These are phyloP conservation scores for Colletotrichum plurivorum DNA, from an alignment of 2,329 filamentous ascomycete species.

Conservation along the genomic window DNA sequence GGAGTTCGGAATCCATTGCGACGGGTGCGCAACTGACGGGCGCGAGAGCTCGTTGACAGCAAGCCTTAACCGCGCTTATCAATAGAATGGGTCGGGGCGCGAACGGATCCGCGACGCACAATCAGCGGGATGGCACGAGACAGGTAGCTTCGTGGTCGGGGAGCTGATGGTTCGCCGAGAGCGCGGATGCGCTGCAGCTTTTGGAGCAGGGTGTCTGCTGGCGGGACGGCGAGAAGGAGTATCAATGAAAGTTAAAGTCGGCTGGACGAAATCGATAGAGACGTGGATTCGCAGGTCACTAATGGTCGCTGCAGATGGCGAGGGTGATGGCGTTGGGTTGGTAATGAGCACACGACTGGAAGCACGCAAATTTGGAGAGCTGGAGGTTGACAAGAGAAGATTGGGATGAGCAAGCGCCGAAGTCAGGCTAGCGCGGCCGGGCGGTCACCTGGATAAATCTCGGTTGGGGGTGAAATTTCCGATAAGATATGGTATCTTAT, in stretches of 20 bases:
- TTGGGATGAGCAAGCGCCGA: slow-evolving; percentile 34
- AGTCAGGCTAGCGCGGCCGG: slow-evolving; percentile 31
- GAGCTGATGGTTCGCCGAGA: slow-evolving; percentile 15
- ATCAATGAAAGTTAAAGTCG: neutral
- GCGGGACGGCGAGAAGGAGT: neutral
- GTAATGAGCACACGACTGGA: neutral
- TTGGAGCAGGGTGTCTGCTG: slow-evolving; percentile 1
- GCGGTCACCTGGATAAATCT: slow-evolving; percentile 38
- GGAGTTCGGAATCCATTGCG: slow-evolving; percentile 40
- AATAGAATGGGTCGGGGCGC: neutral
- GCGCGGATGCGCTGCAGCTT: slow-evolving; percentile 31
- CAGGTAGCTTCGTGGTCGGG: slow-evolving; percentile 1
- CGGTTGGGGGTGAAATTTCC: neutral
- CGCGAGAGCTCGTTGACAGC: neutral
- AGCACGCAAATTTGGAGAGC: slow-evolving; percentile 32
- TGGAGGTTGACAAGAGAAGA: slow-evolving; percentile 38
- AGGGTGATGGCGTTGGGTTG: slow-evolving; percentile 15
- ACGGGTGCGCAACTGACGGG: neutral
- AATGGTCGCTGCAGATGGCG: slow-evolving; percentile 19
- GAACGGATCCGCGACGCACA: neutral
- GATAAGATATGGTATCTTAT: slow-evolving; percentile 24
- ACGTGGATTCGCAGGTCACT: neutral
- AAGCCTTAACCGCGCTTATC: neutral
- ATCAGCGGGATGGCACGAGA: neutral
- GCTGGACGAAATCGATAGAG: neutral